Conservation (phyloP, 805 yeast genomes). For the Candida golubevii region DNA sequence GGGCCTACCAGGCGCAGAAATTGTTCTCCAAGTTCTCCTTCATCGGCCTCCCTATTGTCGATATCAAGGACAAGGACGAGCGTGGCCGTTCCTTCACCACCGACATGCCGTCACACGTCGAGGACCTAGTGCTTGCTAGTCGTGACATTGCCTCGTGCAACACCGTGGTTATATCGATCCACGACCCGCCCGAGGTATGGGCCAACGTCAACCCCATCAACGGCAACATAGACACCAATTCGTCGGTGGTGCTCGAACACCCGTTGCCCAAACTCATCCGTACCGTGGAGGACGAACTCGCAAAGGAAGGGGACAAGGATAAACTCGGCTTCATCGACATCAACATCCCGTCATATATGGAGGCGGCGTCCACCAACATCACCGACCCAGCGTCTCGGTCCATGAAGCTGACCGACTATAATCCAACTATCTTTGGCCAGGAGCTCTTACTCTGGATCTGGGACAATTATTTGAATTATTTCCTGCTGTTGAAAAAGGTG, state of each 20-base stretch:
- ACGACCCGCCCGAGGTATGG: slow-evolving; percentile 93
- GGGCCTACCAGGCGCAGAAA: slow-evolving; percentile 62
- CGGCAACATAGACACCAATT: slow-evolving; percentile 70
- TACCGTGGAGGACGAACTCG: slow-evolving; percentile 40
- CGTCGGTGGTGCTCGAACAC: slow-evolving; percentile 73
- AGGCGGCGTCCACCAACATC: slow-evolving; percentile 2
- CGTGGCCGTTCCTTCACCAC: slow-evolving; percentile 25
- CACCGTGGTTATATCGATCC: slow-evolving; percentile 68
- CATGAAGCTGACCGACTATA: slow-evolving; percentile 34
- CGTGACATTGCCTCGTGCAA: slow-evolving; percentile 60
- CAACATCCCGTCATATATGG: slow-evolving; percentile 57
- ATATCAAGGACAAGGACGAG: slow-evolving; percentile 16
- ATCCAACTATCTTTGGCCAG: slow-evolving; percentile 65
- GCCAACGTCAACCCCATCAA: slow-evolving; percentile 75
- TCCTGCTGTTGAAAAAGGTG: slow-evolving; percentile 58
- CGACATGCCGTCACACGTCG: slow-evolving; percentile 47
- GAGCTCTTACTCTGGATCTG: slow-evolving; percentile 76
- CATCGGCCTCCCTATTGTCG: slow-evolving; percentile 62
- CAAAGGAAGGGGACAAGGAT: slow-evolving; percentile 16
- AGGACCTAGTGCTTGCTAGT: slow-evolving; percentile 66
- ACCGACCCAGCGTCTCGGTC: slow-evolving; percentile 1
- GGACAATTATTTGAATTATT: slow-evolving; percentile 85
- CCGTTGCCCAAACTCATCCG: slow-evolving; percentile 59
- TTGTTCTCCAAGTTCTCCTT: slow-evolving; percentile 54
- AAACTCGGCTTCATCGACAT: slow-evolving; percentile 77